Evolutionary conservation across 1,139 yeast genomes (phyloP).

Genomic region (Pichia sp.): DNA sequence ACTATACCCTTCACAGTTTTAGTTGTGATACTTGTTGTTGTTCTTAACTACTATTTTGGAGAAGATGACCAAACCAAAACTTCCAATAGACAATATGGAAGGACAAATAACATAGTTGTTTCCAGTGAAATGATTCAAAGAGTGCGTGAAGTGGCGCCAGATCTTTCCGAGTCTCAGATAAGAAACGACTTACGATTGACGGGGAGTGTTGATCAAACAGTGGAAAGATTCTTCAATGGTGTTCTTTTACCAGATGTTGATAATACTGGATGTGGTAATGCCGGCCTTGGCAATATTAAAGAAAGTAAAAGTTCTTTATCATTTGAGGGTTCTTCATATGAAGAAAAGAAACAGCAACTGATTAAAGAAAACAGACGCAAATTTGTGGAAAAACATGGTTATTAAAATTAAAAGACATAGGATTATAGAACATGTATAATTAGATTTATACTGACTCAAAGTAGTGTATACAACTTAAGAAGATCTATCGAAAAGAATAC

Average conservation of each 20-base stretch:
- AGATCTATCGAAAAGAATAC: constrained; percentile 23
- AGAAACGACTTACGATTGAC: constrained; percentile 48
- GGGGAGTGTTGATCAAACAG: constrained; percentile 75
- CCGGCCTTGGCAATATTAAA: constrained; percentile 7
- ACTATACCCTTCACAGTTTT: no score
- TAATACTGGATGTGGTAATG: constrained; percentile 29
- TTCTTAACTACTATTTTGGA: no score
- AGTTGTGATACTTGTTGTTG: no score
- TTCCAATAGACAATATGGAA: no score
- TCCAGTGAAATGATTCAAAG: constrained; percentile 65
- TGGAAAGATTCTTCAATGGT: constrained; percentile 62
- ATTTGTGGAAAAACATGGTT: constrained; percentile 21
- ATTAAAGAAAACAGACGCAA: constrained; percentile 39
- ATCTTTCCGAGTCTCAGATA: constrained; percentile 62
- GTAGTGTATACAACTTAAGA: no score
- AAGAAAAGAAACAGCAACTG: constrained; percentile 42
- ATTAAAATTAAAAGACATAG: no score
- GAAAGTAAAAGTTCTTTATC: constrained; percentile 4
- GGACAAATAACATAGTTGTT: no score
- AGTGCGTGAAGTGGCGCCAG: constrained; percentile 79
- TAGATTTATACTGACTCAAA: no score
- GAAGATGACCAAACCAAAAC: no score
- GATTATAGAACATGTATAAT: no score
- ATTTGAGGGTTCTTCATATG: constrained; percentile 27
- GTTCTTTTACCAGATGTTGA: constrained; percentile 14